Base-by-base conservation (phyloP, 2,329 filamentous ascomycete genomes). In the Aureobasidium lini region DNA sequence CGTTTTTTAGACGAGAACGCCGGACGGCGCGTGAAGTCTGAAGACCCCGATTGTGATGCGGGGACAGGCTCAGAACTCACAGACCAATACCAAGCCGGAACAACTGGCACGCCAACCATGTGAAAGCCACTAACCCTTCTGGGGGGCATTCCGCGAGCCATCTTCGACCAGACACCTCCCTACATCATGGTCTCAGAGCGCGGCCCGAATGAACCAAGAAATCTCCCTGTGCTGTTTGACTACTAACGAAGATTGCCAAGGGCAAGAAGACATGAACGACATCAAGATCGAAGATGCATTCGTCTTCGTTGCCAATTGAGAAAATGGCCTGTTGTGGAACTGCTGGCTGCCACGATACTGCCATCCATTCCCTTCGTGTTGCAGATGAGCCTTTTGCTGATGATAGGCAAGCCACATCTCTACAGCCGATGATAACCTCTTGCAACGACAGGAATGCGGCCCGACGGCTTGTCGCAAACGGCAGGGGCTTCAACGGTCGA, bases 131-230 rank as follows among this genome's bases (percentile, higher is more conserved):
- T 57, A 57, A 57, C 54, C 54, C 6, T 39, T 32, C n/a, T 18
- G 8, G 39, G 54, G 18, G 34, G 2, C 54, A 57, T 57, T 57
- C 43, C 54, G 54, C 54, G 54, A 57, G 31, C 9, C 11, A 8
- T 31, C 54, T 40, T 31, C 28, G 28, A 43, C 28, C 29, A 46
- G 39, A 44, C 37, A 56, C 52, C 37, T 56, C 37, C 39, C 40
- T 57, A 57, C 54, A 57, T 57, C 54, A 48, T 57, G 34, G 54
- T 57, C 54, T 57, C 54, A 57, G 54, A 47, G 42, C 15, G 54
- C 54, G 54, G 54, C 34, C 54, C 54, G 42, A 57, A 48, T 40
- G 29, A 11, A 46, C 40, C 52, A 56, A 46, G 50, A 54, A 54
- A 32, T 43, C 3, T 43, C 2, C 39, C 28, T 10, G 18, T 28